Evolutionary conservation across 2,329 filamentous ascomycete species (phyloP).

Genomic region (Exserohilum turcica): DNA sequence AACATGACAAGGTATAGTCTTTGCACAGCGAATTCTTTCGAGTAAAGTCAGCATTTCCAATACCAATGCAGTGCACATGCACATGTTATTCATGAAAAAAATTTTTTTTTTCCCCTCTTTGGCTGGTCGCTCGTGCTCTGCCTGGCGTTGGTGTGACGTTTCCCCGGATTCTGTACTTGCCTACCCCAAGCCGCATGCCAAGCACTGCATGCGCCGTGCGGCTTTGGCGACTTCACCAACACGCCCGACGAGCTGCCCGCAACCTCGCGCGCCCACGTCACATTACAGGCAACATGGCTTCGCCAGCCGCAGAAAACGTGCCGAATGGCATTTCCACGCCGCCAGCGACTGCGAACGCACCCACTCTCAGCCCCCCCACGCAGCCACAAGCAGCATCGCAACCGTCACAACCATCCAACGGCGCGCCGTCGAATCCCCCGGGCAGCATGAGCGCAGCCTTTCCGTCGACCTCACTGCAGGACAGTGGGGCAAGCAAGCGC

Average conservation of each 20-base stretch:
- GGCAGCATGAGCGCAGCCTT: constrained; percentile 31
- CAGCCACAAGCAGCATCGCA: constrained; percentile 24
- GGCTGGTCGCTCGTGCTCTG: neutral
- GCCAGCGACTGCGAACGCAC: constrained; percentile 38
- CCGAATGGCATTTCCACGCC: constrained; percentile 49
- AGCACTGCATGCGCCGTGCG: constrained; percentile 2
- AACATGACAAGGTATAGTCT: neutral
- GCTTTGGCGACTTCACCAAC: constrained; percentile 5
- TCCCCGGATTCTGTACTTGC: constrained; percentile 6
- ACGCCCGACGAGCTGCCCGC: neutral
- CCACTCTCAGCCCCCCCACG: constrained; percentile 41
- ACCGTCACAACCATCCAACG: constrained; percentile 24
- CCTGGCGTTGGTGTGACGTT: neutral
- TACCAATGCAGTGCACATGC: neutral
- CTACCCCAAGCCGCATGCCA: constrained; percentile 24
- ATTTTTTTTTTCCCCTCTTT: no score
- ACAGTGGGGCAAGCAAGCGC: constrained; percentile 51
- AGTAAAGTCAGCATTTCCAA: neutral
- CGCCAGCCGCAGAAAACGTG: constrained; percentile 41
- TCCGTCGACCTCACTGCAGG: constrained; percentile 41
- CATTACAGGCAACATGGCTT: constrained; percentile 41
- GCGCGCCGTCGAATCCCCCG: constrained; percentile 13
- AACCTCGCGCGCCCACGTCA: constrained; percentile 1
- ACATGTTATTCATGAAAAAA: neutral
- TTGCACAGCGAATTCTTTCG: neutral